Base-by-base conservation (phyloP, 345 rosid species). In the Dipteronia sinensis region DNA sequence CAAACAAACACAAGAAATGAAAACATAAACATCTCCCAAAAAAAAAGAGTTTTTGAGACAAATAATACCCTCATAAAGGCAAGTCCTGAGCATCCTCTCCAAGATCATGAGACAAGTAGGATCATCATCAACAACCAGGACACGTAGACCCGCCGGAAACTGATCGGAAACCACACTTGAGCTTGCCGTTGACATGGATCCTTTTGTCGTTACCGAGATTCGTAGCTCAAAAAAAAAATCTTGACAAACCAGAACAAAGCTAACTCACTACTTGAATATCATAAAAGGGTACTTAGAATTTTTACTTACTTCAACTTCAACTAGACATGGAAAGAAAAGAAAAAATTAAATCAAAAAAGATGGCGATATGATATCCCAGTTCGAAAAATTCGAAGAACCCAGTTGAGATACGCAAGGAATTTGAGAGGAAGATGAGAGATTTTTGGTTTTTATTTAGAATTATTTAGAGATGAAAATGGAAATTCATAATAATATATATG, bases 81-180 rank as follows among this genome's bases (percentile, higher is more conserved):
- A 96, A 49, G 83, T 87, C 82, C 71, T 78, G 13, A 96, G 94
- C 99, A 94, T 96, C 89, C 85, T 91, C 87, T 92, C 97, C 78
- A 96, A 85, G 86, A 96, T 90, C 93, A 79, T 84, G 47, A 96
- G 97, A 81, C 99, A 96, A 13, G 98, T 91, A 22, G 91, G 95
- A 87, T 96, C 98, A 78, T 96, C 99, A 75, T 92, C 98, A 76
- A 96, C 99, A 56, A 94, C 95, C 44, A 96, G 86, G 7, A 96
- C 99, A 34, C 99, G 86, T 6, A 96, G 79, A 72, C 97, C 97
- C 7, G 79, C 90, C 55, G 98, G 99, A 80, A 93, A 92, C 82
- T 88, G 89, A 83, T 92, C 94, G 68, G 92, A 34, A 51, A 86
- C 91, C 53, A 76, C 86, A 64, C 91, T 88, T 15, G 93, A 85